Percentiles rank a stretch among this genome's conserved stretches.
Evolutionary conservation across 345 rosid species (phyloP).

Genomic region (Sonneratia caseolaris): DNA sequence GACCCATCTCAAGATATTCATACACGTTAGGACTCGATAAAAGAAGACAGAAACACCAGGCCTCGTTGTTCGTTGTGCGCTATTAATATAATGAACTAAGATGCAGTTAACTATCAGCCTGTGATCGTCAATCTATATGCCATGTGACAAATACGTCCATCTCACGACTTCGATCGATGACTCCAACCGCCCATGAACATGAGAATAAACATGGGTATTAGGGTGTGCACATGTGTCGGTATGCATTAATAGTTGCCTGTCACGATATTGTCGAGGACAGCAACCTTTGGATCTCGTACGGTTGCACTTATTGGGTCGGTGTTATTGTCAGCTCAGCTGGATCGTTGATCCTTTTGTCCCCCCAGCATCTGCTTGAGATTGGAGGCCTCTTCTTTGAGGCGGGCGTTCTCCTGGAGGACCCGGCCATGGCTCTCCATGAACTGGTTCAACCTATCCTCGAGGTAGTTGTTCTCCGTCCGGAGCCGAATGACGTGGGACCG

Average conservation of each 20-base stretch:
- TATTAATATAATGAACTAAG: background rate
- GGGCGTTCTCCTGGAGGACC: slow-evolving; percentile 57
- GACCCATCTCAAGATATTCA: too few relatives aligned
- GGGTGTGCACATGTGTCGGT: too few relatives aligned
- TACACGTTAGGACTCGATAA: background rate
- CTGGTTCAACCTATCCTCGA: slow-evolving; percentile 57
- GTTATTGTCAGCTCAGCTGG: background rate
- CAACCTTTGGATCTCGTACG: background rate
- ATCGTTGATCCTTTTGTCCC: slow-evolving; percentile 17
- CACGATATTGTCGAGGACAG: background rate
- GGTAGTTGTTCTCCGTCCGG: slow-evolving; percentile 53
- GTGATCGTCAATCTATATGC: background rate
- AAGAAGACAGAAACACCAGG: background rate
- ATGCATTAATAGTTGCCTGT: background rate
- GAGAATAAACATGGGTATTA: too few relatives aligned
- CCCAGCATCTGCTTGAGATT: slow-evolving; percentile 63
- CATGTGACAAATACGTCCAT: background rate
- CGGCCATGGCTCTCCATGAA: slow-evolving; percentile 49
- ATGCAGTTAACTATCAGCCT: background rate
- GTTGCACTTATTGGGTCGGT: background rate
- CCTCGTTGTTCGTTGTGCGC: background rate
- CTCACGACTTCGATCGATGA: background rate
- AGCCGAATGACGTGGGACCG: slow-evolving; percentile 77
- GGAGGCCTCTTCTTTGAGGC: slow-evolving; percentile 73
- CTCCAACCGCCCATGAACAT: background rate